These are phyloP conservation scores for Amanita molliuscula DNA, from an alignment of 768 basidiomycete species.

Conservation along the genomic window DNA sequence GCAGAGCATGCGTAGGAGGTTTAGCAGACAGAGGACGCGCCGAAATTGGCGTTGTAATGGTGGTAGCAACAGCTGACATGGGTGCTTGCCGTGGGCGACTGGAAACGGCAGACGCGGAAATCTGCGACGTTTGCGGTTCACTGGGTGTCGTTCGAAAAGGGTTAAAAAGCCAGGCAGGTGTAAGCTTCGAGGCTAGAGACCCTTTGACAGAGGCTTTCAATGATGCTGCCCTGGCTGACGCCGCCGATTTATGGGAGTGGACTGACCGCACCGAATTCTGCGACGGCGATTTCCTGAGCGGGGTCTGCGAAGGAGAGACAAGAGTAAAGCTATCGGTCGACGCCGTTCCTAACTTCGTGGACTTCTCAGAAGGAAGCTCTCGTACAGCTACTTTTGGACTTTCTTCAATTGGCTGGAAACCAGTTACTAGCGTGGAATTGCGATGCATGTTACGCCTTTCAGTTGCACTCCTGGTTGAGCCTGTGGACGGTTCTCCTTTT, in stretches of 20 bases:
- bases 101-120: slow-evolving; percentile 39
- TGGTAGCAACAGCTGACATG: slow-evolving; percentile 7
- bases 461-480: slow-evolving; percentile 23
- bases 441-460: slow-evolving; percentile 42
- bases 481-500: slow-evolving; percentile 21
- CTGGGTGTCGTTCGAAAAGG: slow-evolving; percentile 56
- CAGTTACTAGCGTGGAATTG: slow-evolving; percentile 32
- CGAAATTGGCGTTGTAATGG: slow-evolving; percentile 10
- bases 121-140: slow-evolving; percentile 51
- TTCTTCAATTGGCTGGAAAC: slow-evolving; percentile 63
- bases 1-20: slow-evolving; percentile 20
- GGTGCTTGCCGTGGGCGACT: slow-evolving; percentile 9
- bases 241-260: slow-evolving; percentile 37
- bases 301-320: slow-evolving; percentile 16
- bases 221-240: slow-evolving; percentile 22
- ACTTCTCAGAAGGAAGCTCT: slow-evolving; percentile 42
- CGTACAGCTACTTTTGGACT: slow-evolving; percentile 40
- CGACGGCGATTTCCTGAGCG: slow-evolving; percentile 52
- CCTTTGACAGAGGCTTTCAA: slow-evolving; percentile 22
- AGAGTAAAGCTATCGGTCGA: slow-evolving; percentile 13
- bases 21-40: slow-evolving; percentile 15
- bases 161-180: slow-evolving; percentile 74
- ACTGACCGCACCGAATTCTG: slow-evolving; percentile 54
- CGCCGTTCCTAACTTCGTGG: slow-evolving; percentile 23
- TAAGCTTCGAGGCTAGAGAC: slow-evolving; percentile 46